Base-by-base conservation (phyloP, 495 filamentous ascomycete genomes). In the Delitschia confertaspora region DNA sequence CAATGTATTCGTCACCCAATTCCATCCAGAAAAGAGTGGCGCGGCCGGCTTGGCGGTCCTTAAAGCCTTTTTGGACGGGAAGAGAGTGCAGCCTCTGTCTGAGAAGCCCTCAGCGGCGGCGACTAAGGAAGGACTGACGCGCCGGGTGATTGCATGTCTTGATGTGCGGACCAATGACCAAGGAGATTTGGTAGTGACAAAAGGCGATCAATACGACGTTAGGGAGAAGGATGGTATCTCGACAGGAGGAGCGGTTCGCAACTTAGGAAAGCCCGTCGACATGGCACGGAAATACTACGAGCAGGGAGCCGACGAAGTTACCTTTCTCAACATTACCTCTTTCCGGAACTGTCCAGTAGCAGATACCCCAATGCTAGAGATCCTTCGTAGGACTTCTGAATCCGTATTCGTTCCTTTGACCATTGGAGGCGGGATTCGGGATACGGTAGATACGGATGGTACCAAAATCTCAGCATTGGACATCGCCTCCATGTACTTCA, bases 151-250 rank as follows among this genome's bases (percentile, higher is more conserved):
- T 58, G 91, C 93, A 3, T 98, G 91, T 57, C 75, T 98, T 11
- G 91, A 98, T 60, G 91, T 98, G 21, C 82, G 91, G 6, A 76
- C 91, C n/a, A 96, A 98, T 60, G 93, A 98, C 60, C 69, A 82
- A 34, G 93, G 93, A 4, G 93, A 96, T 62, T 66, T 98, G 13
- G 93, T 98, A 0, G 91, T 98, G 11, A 98, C 91, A 4, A 98
- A 98, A 65, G 91, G 91, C 6, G 91, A 98, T 60, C 91, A 96
- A 57, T 98, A 98, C 65, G 91, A 98, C 57, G 91, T 98, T n/a
- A 82, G 91, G n/a, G 91, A 95, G 58, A 94, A 93, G 64, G 69
- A 61, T 40, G 67, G 63, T 8, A 58, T 64, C 14, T 57, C 69
- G 6, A 64, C 67, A n/a, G 76, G 72, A 36, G 79, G 87, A 16